Base-by-base conservation (phyloP, 306 rosid genomes). In the Ceratonia siliqua region DNA sequence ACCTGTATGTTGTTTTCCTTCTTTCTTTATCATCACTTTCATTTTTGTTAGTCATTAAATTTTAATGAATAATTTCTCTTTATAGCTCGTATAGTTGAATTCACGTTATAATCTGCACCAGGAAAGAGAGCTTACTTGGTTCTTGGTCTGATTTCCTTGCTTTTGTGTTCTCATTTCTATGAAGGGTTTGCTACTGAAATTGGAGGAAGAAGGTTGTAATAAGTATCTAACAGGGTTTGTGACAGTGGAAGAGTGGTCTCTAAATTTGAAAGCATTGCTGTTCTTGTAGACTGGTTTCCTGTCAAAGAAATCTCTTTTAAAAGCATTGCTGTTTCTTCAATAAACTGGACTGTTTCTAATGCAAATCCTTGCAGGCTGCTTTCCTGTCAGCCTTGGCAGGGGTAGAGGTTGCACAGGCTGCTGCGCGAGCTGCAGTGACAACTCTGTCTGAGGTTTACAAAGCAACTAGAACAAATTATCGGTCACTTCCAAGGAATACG, bases 301-400 rank as follows among this genome's bases (percentile, higher is more conserved):
- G 12, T 53, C 22, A 64, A 64, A 52, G 30, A 39, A 27, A 54
- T 73, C 54, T 58, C 25, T 38, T 13, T 62, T 32, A 35, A 4
- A 57, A 41, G 17, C 42, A 27, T 50, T 55, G n/a, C 4, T 50
- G 70, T 21, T 38, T 66, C 46, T 55, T 67, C 2, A n/a, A 8
- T 65, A 21, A 78, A 49, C 38, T 12, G 38, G 58, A 8, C 48
- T 9, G 1, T 70, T 41, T 76, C 5, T 65, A 27, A 54, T 68
- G 61, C 76, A 78, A 83, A 61, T 32, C 48, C 49, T 80, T 45
- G 54, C 83, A 92, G 97, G 94, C 96, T 57, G 96, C 92, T 70
- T 94, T 94, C 76, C 83, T 94, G 61, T 90, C 97, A 54, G 92
- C 99, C 70, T 84, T 94, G 87, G 96, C 82, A 0, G 97, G 99